Percentiles rank a stretch among this genome's conserved stretches.
Conservation (phyloP, 2,329 filamentous ascomycete species). For the Fusarium miscanthi region DNA sequence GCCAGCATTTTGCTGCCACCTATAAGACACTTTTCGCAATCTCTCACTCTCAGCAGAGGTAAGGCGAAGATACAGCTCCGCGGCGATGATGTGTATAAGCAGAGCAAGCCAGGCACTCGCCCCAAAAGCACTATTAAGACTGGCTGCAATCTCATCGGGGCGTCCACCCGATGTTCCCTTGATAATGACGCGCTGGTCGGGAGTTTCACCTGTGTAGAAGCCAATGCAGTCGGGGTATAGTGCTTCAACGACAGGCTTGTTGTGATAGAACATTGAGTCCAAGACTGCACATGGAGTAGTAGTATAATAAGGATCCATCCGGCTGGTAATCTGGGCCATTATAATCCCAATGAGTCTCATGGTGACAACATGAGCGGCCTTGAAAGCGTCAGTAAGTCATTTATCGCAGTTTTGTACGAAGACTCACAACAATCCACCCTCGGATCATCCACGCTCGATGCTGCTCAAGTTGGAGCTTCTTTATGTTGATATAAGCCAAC, state of each 20-base stretch:
- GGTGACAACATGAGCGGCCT: conserved; percentile 63
- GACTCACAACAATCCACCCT: conserved; percentile 59
- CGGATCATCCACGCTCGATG: conserved; percentile 74
- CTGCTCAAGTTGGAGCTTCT: conserved; percentile 69
- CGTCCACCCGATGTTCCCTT: conserved; percentile 47
- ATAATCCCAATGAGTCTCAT: conserved; percentile 60
- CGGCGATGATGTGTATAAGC: conserved; percentile 60
- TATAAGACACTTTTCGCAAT: conserved; percentile 65
- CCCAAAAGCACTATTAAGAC: conserved; percentile 61
- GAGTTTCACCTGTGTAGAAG: conserved; percentile 48
- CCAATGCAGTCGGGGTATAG: conserved; percentile 59
- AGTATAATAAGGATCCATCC: conserved; percentile 41
- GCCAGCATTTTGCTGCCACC: conserved; percentile 65
- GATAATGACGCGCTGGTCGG: conserved; percentile 40
- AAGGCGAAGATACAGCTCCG: conserved; percentile 61
- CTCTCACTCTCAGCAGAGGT: conserved; percentile 66
- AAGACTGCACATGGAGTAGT: conserved; percentile 61
- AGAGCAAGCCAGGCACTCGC: conserved; percentile 65
- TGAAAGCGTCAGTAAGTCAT: not conserved
- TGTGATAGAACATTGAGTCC: conserved; percentile 50
- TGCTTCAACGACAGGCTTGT: conserved; percentile 43
- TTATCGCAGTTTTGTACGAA: accelerated
- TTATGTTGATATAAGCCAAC: conserved; percentile 67
- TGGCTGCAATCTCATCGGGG: conserved; percentile 52
- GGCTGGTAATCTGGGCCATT: conserved; percentile 53